Evolutionary conservation across 2,329 filamentous ascomycete genomes (phyloP).

Genomic region (Capronia coronata): DNA sequence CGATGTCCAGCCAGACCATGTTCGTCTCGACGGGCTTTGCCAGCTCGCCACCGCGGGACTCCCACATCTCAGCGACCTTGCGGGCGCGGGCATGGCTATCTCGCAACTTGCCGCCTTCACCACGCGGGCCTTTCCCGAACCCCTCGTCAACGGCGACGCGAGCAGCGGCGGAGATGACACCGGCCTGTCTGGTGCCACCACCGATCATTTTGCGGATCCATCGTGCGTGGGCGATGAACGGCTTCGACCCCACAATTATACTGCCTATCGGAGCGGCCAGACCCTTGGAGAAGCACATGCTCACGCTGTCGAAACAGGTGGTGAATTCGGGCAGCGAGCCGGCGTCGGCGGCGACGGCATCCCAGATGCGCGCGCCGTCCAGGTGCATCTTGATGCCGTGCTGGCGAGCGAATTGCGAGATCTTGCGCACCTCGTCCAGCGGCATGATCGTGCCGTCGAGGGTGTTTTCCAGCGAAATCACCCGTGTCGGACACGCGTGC

Average conservation of each 20-base stretch:
- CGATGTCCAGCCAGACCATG: conserved; percentile 79
- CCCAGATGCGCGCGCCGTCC: conserved; percentile 76
- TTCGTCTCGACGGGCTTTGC: conserved; percentile 74
- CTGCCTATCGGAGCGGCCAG: conserved; percentile 75
- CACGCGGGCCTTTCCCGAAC: conserved; percentile 55
- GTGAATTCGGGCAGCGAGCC: conserved; percentile 62
- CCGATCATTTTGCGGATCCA: conserved; percentile 76
- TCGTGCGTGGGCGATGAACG: conserved; percentile 60
- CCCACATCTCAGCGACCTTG: conserved; percentile 61
- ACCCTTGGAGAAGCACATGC: conserved; percentile 74
- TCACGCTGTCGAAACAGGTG: conserved; percentile 65
- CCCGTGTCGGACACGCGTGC: conserved; percentile 69
- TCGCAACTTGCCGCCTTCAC: conserved; percentile 56
- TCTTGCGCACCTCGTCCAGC: conserved; percentile 61
- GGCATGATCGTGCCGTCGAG: conserved; percentile 74
- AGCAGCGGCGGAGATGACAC: conserved; percentile 68
- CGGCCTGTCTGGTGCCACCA: conserved; percentile 69
- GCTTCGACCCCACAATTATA: conserved; percentile 57
- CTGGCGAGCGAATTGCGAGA: conserved; percentile 61
- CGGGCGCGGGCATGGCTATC: conserved; percentile 58
- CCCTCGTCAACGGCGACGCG: conserved; percentile 73
- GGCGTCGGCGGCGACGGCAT: conserved; percentile 65
- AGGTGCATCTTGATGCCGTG: conserved; percentile 65
- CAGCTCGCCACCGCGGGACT: conserved; percentile 60
- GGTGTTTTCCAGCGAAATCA: conserved; percentile 83